Evolutionary conservation across 2,329 filamentous ascomycete species (phyloP).

Genomic region (Verticillium dahliae): DNA sequence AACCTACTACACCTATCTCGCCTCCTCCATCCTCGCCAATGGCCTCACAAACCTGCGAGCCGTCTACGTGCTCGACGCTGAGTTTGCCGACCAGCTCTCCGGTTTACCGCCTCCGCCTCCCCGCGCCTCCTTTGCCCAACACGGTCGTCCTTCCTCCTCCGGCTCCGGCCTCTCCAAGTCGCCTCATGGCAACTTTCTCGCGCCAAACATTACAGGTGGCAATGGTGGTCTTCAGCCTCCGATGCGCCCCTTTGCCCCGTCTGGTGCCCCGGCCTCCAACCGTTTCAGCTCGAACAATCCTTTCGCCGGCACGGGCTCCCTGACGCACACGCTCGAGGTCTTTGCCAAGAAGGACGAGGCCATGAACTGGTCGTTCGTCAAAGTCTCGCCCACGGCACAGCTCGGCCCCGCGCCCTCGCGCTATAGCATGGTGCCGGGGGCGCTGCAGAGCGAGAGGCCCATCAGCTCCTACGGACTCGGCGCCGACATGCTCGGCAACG

Average conservation of each 20-base stretch:
- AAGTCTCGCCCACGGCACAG: constrained; percentile 30
- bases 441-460: constrained; percentile 29
- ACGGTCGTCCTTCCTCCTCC: constrained; percentile 27
- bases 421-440: constrained; percentile 9
- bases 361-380: constrained; percentile 52
- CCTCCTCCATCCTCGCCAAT: constrained; percentile 71
- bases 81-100: constrained; percentile 75
- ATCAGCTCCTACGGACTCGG: constrained; percentile 52
- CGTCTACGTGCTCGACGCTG: constrained; percentile 79
- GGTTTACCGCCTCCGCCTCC: constrained; percentile 63
- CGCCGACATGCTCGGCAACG: constrained; percentile 39
- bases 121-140: constrained; percentile 32
- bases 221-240: constrained; percentile 17
- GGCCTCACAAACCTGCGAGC: constrained; percentile 66
- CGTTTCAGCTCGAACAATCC: constrained; percentile 56
- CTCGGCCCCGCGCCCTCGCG: constrained; percentile 8
- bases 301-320: constrained; percentile 22
- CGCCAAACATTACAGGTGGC: neutral
- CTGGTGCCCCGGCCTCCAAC: constrained; percentile 14
- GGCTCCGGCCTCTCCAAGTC: constrained; percentile 14
- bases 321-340: constrained; percentile 51
- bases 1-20: constrained; percentile 79
- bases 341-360: constrained; percentile 55
- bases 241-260: constrained; percentile 14
- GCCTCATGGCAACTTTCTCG: constrained; percentile 4